Conservation (phyloP, 2,329 filamentous ascomycete genomes). For the Verticillium dahliae region DNA sequence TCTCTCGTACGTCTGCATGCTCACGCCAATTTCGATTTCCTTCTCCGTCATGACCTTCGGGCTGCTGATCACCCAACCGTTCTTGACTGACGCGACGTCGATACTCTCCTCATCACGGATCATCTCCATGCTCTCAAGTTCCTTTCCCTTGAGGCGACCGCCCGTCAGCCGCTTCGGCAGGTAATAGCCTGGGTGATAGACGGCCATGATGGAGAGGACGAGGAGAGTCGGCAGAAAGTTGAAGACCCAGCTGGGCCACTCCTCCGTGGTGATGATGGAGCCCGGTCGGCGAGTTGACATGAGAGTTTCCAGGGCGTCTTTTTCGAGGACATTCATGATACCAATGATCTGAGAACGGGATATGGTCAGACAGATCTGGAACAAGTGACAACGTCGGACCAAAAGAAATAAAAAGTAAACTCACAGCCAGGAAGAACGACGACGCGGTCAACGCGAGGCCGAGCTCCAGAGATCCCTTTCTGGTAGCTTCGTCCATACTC, state of each 20-base stretch:
- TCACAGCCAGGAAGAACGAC: slow-evolving; percentile 6
- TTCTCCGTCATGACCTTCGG: background rate
- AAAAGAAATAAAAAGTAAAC: background rate
- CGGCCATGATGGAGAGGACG: slow-evolving; percentile 6
- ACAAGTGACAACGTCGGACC: background rate
- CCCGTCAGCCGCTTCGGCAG: slow-evolving; percentile 7
- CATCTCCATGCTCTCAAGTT: background rate
- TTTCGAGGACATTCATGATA: slow-evolving; percentile 6
- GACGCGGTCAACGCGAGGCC: slow-evolving; percentile 5
- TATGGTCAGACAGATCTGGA: too few relatives aligned
- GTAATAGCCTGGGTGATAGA: slow-evolving; percentile 9
- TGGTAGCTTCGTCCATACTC: slow-evolving; percentile 2
- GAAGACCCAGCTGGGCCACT: slow-evolving; percentile 10
- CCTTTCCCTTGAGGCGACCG: slow-evolving; percentile 2
- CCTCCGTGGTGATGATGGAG: slow-evolving; percentile 5
- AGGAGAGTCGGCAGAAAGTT: slow-evolving; percentile 5
- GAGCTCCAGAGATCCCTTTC: slow-evolving; percentile 2
- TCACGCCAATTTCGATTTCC: background rate
- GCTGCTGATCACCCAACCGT: slow-evolving; percentile 1
- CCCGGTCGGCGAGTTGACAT: background rate
- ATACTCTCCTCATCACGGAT: slow-evolving; percentile 2
- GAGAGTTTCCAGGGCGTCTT: slow-evolving; percentile 1
- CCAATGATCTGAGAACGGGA: slow-evolving; percentile 2
- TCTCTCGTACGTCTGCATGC: background rate
- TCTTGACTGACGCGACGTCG: background rate